Percentiles rank a stretch among this genome's conserved stretches.
Evolutionary conservation across 768 basidiomycete species (phyloP).

Genomic region (Nidula microcarpa): DNA sequence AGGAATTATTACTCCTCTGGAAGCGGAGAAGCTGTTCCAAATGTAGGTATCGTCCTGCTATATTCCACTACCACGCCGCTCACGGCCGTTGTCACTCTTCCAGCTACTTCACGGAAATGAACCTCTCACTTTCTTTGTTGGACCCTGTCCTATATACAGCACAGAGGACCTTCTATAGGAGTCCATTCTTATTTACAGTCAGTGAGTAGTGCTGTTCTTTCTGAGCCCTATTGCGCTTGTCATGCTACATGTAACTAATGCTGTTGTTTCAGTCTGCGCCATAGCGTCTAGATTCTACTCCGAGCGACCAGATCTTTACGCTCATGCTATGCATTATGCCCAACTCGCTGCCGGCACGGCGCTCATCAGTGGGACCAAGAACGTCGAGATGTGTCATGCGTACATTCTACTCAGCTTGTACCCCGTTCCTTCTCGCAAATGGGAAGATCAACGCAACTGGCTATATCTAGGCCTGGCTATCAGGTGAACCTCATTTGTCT

Average conservation of each 20-base stretch:
- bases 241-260: background rate
- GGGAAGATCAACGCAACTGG: conserved; percentile 92
- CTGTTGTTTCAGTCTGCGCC: conserved; percentile 63
- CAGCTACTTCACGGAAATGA: conserved; percentile 79
- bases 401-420: conserved; percentile 80
- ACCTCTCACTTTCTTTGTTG: conserved; percentile 71
- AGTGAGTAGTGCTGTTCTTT: conserved; percentile 45
- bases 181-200: conserved; percentile 90
- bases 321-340: conserved; percentile 69
- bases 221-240: background rate
- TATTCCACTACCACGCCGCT: background rate
- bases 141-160: conserved; percentile 86
- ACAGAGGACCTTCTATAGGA: conserved; percentile 73
- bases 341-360: conserved; percentile 76
- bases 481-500: conserved; percentile 39
- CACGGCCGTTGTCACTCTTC: conserved; percentile 7
- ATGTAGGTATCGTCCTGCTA: conserved; percentile 40
- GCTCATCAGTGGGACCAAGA: conserved; percentile 72
- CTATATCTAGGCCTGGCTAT: conserved; percentile 87
- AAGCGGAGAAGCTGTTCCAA: conserved; percentile 70
- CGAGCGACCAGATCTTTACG: conserved; percentile 67
- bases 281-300: conserved; percentile 81
- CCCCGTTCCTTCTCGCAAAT: conserved; percentile 68
- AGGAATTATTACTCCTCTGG: conserved; percentile 57
- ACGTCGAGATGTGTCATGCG: conserved; percentile 81